Evolutionary conservation across 192 early-diverging fungal genomes (phyloP).

Genomic region (Coemansia sp.): DNA sequence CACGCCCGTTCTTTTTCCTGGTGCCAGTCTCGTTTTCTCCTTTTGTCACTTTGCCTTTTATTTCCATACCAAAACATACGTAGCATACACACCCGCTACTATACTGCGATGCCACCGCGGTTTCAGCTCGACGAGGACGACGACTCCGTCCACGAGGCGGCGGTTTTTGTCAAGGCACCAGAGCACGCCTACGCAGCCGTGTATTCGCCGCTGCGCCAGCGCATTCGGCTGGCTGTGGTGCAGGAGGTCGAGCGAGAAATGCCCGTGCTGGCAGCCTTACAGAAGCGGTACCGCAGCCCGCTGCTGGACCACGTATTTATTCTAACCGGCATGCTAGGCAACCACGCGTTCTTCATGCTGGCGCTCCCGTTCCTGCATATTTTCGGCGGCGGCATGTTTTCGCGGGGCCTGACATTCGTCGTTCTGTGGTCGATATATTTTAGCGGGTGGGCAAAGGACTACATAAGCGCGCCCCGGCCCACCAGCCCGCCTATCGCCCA

Average conservation of each 20-base stretch:
- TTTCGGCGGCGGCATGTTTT: slow-evolving; percentile 68
- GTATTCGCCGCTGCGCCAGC: slow-evolving; percentile 35
- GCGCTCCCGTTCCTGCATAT: slow-evolving; percentile 77
- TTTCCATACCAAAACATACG: background rate
- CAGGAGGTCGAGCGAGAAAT: slow-evolving; percentile 46
- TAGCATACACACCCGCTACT: background rate
- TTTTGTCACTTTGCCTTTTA: slow-evolving; percentile 14
- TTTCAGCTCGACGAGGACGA: slow-evolving; percentile 53
- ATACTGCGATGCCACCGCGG: slow-evolving; percentile 21
- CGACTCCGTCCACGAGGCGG: slow-evolving; percentile 12
- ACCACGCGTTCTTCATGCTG: slow-evolving; percentile 84
- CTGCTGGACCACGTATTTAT: slow-evolving; percentile 64
- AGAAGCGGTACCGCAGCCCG: slow-evolving; percentile 26
- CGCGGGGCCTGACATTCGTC: slow-evolving; percentile 47
- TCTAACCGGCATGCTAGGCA: slow-evolving; percentile 74
- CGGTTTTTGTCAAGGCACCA: slow-evolving; percentile 25
- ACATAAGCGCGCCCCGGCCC: slow-evolving; percentile 81
- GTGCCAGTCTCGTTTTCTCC: slow-evolving; percentile 14
- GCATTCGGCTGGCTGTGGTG: slow-evolving; percentile 21
- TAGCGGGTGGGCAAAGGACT: slow-evolving; percentile 65
- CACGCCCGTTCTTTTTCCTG: slow-evolving; percentile 3
- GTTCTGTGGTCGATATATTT: slow-evolving; percentile 53
- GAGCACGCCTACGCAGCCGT: slow-evolving; percentile 38
- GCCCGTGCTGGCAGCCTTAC: slow-evolving; percentile 33
- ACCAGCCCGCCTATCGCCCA: slow-evolving; percentile 71